Conservation (phyloP, 1,284 basidiomycete genomes). For the Trichosporon coremiiforme region DNA sequence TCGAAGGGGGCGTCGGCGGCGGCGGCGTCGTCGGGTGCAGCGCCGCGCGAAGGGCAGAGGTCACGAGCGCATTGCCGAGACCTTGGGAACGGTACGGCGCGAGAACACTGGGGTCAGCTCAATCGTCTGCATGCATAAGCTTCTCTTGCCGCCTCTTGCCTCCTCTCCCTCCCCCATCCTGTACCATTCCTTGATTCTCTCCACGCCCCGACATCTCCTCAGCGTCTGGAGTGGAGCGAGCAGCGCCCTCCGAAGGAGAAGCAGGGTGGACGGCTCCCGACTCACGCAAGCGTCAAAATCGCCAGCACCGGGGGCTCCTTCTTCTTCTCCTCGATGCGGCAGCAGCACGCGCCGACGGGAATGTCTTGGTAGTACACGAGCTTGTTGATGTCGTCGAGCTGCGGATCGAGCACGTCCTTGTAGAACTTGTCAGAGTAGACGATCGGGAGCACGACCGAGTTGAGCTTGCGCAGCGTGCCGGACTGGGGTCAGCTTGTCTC, state of each 20-base stretch:
- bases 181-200: too few species aligned
- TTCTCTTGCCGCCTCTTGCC: too few species aligned
- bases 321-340: constrained; percentile 35
- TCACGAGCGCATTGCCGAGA: constrained; percentile 52
- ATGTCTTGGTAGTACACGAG: constrained; percentile 57
- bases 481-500: constrained; percentile 37
- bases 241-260: too few species aligned
- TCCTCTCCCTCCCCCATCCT: too few species aligned
- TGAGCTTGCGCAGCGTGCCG: constrained; percentile 53
- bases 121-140: too few species aligned
- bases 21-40: constrained; percentile 50
- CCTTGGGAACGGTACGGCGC: constrained; percentile 54
- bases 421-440: constrained; percentile 55
- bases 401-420: constrained; percentile 52
- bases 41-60: constrained; percentile 42
- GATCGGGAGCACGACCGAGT: constrained; percentile 53
- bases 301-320: constrained; percentile 48
- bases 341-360: constrained; percentile 53
- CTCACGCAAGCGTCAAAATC: constrained; percentile 54
- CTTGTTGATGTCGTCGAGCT: constrained; percentile 55
- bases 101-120: constrained; percentile 50
- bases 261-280: too few species aligned
- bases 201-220: too few species aligned
- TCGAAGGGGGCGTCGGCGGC: constrained; percentile 44
- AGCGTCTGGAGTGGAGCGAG: too few species aligned